phyloP scores from a whole-genome alignment of 257 asterid genomes.

The Jaltomata sinuosa region DNA sequence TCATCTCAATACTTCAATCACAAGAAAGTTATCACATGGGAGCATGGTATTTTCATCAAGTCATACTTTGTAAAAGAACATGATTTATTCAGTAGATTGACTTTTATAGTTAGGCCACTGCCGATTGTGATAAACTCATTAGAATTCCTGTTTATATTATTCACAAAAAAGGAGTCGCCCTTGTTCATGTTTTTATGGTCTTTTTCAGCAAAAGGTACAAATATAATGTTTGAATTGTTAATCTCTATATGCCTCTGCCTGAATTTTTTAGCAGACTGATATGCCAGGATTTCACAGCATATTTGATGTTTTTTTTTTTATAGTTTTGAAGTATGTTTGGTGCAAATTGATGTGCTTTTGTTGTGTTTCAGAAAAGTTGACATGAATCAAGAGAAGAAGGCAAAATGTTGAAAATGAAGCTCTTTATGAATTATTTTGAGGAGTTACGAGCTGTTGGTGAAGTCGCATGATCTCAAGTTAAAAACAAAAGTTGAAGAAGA shows the following conservation, averaged over 20 bases:
- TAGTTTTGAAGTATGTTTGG: too few species aligned
- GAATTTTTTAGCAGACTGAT: too few species aligned
- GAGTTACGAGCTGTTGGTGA: too few species aligned
- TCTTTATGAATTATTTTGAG: too few species aligned
- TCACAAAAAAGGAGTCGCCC: not conserved
- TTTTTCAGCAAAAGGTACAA: not conserved
- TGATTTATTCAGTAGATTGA: not conserved
- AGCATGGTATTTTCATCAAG: not conserved
- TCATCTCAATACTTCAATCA: not conserved
- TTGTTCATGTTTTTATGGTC: not conserved
- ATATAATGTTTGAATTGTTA: not conserved
- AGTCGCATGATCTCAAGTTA: too few species aligned
- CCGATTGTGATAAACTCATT: not conserved
- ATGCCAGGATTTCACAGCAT: too few species aligned
- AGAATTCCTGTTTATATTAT: not conserved
- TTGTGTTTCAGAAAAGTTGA: too few species aligned
- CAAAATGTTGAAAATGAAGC: too few species aligned
- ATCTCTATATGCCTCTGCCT: not conserved
- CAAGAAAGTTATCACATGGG: not conserved
- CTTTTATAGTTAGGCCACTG: not conserved
- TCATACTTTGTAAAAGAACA: not conserved
- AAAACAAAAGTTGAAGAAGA: too few species aligned
- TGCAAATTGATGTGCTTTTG: too few species aligned
- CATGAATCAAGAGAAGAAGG: too few species aligned
- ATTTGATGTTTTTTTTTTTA: too few species aligned